These are phyloP conservation scores for Ustilago esculenta DNA, from an alignment of 1,284 basidiomycete genomes.

Conservation along the genomic window DNA sequence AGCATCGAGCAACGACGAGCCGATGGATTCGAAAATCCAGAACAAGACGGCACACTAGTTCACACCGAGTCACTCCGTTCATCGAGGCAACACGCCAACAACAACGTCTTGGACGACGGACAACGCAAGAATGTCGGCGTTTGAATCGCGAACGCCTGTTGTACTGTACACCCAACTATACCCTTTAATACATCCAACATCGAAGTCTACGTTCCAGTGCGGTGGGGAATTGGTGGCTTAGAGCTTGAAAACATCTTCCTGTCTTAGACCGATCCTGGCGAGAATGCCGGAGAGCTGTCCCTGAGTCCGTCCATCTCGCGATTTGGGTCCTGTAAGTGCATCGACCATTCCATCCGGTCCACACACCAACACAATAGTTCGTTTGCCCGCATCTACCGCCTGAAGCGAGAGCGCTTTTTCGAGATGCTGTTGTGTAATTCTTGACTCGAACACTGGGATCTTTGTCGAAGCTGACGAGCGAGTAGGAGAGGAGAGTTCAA, in stretches of 20 bases:
- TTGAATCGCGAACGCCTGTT: too few species aligned
- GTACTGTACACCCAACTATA: too few species aligned
- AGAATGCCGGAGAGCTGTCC: slow-evolving; percentile 38
- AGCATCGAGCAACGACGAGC: slow-evolving; percentile 17
- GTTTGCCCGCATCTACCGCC: not conserved
- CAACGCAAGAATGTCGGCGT: slow-evolving; percentile 33
- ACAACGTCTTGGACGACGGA: slow-evolving; percentile 32
- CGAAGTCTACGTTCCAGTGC: too few species aligned
- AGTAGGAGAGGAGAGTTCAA: slow-evolving; percentile 4
- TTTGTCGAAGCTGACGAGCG: not conserved
- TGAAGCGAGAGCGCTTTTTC: not conserved
- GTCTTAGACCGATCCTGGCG: slow-evolving; percentile 11
- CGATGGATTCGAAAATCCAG: slow-evolving; percentile 14
- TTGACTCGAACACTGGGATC: slow-evolving; percentile 38
- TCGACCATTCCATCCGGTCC: slow-evolving; percentile 51
- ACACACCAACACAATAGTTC: slow-evolving; percentile 36
- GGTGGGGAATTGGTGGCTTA: not conserved
- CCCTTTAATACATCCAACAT: slow-evolving; percentile 3
- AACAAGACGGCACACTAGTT: slow-evolving; percentile 14
- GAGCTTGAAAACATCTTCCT: slow-evolving; percentile 49
- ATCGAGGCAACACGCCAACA: slow-evolving; percentile 14
- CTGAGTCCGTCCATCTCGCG: slow-evolving; percentile 34
- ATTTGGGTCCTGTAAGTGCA: slow-evolving; percentile 35
- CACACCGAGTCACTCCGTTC: slow-evolving; percentile 30
- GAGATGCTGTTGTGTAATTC: slow-evolving; percentile 35